Evolutionary conservation across 1,284 basidiomycete species (phyloP).

Genomic region (Ganoderma multipileum): DNA sequence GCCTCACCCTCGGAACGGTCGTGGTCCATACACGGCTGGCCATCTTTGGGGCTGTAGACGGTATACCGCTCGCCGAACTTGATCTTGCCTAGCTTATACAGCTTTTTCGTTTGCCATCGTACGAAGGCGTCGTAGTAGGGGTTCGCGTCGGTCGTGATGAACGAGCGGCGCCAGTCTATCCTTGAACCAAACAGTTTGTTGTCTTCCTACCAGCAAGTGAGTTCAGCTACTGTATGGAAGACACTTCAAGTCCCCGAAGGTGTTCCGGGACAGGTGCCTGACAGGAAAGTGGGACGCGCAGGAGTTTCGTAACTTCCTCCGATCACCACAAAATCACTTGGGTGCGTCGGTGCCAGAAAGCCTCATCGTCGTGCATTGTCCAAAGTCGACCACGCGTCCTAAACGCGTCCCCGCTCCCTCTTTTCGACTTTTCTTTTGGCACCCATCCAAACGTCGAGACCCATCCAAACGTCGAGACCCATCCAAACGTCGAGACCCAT

Average conservation of each 20-base stretch:
- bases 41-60: conserved; percentile 99
- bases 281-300: too few species aligned
- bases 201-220: conserved; percentile 61
- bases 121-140: conserved; percentile 99
- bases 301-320: too few species aligned
- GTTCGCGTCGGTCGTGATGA: conserved; percentile 95
- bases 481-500: background rate
- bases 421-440: too few species aligned
- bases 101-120: conserved; percentile 98
- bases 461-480: background rate
- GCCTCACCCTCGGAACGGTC: conserved; percentile 97
- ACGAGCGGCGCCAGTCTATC: conserved; percentile 97
- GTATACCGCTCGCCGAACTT: conserved; percentile 99
- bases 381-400: too few species aligned
- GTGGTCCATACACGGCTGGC: conserved; percentile 99
- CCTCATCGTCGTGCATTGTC: too few species aligned
- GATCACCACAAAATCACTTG: too few species aligned
- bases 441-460: background rate
- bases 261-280: too few species aligned
- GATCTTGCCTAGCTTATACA: conserved; percentile 87
- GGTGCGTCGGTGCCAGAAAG: too few species aligned
- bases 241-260: background rate
- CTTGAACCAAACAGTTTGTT: conserved; percentile 89
- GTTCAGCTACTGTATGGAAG: background rate
- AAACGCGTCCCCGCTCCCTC: background rate